These are phyloP conservation scores for Begonia loranthoides DNA, from an alignment of 306 rosid species.

Conservation along the genomic window DNA sequence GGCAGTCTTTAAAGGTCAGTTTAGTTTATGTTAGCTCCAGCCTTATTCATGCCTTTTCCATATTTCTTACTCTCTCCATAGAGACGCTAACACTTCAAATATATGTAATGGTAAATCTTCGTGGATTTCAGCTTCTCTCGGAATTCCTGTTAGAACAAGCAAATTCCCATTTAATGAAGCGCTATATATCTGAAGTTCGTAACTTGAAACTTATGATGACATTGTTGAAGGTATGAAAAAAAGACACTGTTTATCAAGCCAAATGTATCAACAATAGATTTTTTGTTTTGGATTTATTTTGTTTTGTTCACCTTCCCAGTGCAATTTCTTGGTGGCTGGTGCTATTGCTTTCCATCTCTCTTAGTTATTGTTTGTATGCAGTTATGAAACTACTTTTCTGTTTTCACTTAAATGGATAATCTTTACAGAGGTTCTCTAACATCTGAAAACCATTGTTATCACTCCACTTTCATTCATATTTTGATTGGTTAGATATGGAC, in stretches of 20 bases:
- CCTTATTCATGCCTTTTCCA: slow-evolving; percentile 6
- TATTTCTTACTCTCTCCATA: slow-evolving; percentile 7
- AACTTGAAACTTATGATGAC: slow-evolving; percentile 84
- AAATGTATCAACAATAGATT: no score
- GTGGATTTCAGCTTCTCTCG: slow-evolving; percentile 66
- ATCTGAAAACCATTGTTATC: no score
- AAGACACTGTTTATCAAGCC: not conserved
- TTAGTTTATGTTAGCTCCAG: not conserved
- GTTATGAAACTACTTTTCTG: no score
- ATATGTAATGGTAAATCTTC: slow-evolving; percentile 14
- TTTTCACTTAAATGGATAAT: no score
- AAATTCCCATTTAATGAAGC: slow-evolving; percentile 84
- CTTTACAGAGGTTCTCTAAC: no score
- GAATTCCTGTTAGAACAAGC: slow-evolving; percentile 82
- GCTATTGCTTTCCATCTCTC: not conserved
- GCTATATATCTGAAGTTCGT: slow-evolving; percentile 74
- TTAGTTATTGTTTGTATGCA: not conserved
- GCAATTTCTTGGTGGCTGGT: slow-evolving; percentile 1
- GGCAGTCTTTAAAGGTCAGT: slow-evolving; percentile 92
- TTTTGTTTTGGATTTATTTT: not conserved
- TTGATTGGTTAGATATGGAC: no score
- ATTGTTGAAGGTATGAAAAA: slow-evolving; percentile 54
- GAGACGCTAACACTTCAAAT: slow-evolving; percentile 3
- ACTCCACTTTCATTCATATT: no score
- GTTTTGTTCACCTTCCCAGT: not conserved